Percentiles rank a stretch among this genome's conserved stretches.
phyloP scores from a whole-genome alignment of 495 filamentous ascomycete species.

The Cenococcum geophilum region DNA sequence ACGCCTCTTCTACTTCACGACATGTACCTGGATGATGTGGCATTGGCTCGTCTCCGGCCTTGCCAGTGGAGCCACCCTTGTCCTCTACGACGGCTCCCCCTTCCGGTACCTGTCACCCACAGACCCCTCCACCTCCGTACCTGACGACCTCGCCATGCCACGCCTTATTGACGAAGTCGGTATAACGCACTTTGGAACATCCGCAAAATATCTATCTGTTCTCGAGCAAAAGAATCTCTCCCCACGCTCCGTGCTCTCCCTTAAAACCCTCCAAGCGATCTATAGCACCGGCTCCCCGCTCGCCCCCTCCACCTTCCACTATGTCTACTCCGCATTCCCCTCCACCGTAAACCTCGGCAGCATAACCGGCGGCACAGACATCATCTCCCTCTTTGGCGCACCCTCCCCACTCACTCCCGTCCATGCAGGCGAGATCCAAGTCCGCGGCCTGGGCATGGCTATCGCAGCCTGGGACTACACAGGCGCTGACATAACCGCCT shows the following conservation, averaged over 20 bases:
- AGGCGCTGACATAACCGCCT: conserved; percentile 46
- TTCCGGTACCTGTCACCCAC: conserved; percentile 46
- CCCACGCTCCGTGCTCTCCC: conserved; percentile 50
- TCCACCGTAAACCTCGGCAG: conserved; percentile 68
- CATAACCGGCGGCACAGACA: conserved; percentile 88
- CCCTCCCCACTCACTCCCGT: conserved; percentile 84
- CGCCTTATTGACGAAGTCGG: conserved; percentile 60
- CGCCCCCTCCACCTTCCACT: conserved; percentile 86
- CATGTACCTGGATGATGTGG: conserved; percentile 96
- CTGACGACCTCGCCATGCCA: conserved; percentile 65
- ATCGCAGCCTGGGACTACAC: conserved; percentile 68
- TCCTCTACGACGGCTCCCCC: conserved; percentile 85
- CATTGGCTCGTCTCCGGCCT: conserved; percentile 86
- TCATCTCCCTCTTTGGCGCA: conserved; percentile 87
- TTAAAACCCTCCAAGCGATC: conserved; percentile 63
- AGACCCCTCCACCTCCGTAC: conserved; percentile 31
- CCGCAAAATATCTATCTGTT: conserved; percentile 84
- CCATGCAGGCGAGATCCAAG: conserved; percentile 83
- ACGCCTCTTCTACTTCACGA: conserved; percentile 80
- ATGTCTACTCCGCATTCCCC: conserved; percentile 76
- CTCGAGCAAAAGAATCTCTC: conserved; percentile 73
- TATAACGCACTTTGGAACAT: conserved; percentile 89
- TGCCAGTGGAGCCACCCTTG: conserved; percentile 68
- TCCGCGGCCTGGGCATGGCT: conserved; percentile 84
- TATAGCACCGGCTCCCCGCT: conserved; percentile 91